These are phyloP conservation scores for Xerocomus amazonicus DNA, from an alignment of 1,284 basidiomycete genomes.

Conservation along the genomic window DNA sequence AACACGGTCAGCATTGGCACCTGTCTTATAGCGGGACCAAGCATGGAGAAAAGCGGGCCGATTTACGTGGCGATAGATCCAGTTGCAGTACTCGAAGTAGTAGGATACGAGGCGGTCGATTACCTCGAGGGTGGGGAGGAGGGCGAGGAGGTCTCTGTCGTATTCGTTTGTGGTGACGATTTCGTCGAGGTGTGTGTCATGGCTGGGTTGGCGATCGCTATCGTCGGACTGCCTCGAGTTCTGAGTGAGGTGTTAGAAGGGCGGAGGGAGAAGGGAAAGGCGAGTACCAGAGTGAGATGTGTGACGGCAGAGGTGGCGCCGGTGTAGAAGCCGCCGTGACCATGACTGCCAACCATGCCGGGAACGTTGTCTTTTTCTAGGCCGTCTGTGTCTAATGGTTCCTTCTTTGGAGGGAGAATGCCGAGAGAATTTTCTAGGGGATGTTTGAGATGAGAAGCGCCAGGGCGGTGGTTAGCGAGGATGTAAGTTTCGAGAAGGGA, in stretches of 20 bases:
- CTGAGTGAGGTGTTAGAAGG: conserved; percentile 28
- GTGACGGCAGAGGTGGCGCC: conserved; percentile 69
- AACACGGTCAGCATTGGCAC: conserved; percentile 60
- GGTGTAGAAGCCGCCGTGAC: conserved; percentile 64
- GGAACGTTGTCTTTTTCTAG: conserved; percentile 49
- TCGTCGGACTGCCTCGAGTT: conserved; percentile 50
- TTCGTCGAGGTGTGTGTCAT: conserved; percentile 41
- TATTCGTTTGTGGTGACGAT: conserved; percentile 49
- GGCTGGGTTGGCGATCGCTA: conserved; percentile 47
- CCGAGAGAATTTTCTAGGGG: conserved; percentile 35
- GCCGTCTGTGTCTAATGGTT: conserved; percentile 45
- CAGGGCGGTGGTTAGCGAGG: conserved; percentile 45
- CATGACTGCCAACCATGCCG: conserved; percentile 62
- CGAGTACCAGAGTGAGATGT: conserved; percentile 57
- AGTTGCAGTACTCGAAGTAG: conserved; percentile 82
- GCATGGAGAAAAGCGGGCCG: conserved; percentile 53
- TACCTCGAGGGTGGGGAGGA: conserved; percentile 59
- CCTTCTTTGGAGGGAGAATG: conserved; percentile 46
- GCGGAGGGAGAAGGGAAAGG: conserved; percentile 10
- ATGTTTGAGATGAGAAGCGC: conserved; percentile 30
- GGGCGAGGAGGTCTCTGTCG: conserved; percentile 64
- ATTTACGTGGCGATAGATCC: conserved; percentile 77
- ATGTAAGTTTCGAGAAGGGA: conserved; percentile 68
- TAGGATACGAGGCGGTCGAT: conserved; percentile 69
- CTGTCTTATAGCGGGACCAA: conserved; percentile 70